phyloP scores from a whole-genome alignment of 257 asterid genomes.

The Jasminum sambac region DNA sequence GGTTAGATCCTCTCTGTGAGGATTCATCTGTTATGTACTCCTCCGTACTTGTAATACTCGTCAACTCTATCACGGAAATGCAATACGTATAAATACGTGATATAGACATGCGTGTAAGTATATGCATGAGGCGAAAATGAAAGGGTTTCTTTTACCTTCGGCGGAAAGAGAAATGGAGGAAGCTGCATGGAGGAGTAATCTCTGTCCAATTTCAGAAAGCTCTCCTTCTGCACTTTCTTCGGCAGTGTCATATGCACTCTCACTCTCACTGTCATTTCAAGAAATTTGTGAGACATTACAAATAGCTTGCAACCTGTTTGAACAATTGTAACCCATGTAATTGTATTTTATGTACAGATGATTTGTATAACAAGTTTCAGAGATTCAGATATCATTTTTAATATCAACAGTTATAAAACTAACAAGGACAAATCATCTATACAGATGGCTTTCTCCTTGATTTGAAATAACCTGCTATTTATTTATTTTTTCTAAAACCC shows the following conservation, averaged over 20 bases:
- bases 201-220: constrained; percentile 53
- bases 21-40: constrained; percentile 34
- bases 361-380: no score
- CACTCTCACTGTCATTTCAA: constrained; percentile 41
- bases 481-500: no score
- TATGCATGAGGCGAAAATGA: not conserved
- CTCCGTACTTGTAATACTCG: constrained; percentile 37
- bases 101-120: constrained; percentile 1
- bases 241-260: constrained; percentile 37
- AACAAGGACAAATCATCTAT: constrained; percentile 2
- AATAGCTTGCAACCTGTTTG: no score
- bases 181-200: constrained; percentile 57
- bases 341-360: no score
- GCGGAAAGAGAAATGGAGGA: constrained; percentile 72
- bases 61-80: constrained; percentile 46
- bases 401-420: not conserved
- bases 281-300: not conserved
- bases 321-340: no score
- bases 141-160: constrained; percentile 56
- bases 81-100: not conserved
- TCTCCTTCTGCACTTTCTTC: constrained; percentile 57
- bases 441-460: not conserved
- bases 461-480: no score
- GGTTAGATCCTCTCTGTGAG: constrained; percentile 37
- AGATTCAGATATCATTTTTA: no score